Evolutionary conservation across 495 filamentous ascomycete species (phyloP).

Genomic region (Recurvomyces mirabilis): DNA sequence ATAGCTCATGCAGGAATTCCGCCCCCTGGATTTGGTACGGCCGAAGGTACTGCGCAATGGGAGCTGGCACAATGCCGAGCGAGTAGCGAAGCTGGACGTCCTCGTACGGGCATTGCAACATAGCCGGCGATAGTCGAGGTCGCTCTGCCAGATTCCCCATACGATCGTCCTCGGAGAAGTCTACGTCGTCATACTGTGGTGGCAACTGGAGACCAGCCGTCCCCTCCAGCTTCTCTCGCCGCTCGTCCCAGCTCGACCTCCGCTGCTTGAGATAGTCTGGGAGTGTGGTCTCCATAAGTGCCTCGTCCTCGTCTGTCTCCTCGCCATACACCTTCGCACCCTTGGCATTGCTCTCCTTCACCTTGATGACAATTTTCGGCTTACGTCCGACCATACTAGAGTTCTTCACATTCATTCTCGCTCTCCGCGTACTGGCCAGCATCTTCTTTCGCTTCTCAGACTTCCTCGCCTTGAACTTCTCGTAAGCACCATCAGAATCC

Average conservation of each 20-base stretch:
- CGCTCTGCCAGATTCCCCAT: conserved; percentile 52
- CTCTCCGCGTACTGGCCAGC: conserved; percentile 38
- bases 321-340: conserved; percentile 1
- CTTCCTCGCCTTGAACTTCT: conserved; percentile 50
- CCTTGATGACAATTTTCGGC: conserved; percentile 27
- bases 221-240: conserved; percentile 42
- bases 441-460: conserved; percentile 42
- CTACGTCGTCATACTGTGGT: conserved; percentile 66
- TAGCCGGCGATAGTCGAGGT: conserved; percentile 53
- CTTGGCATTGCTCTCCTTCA: conserved; percentile 1
- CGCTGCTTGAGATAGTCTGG: conserved; percentile 49
- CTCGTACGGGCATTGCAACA: conserved; percentile 54
- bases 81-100: conserved; percentile 68
- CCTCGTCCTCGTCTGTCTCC: conserved; percentile 38
- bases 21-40: conserved; percentile 85
- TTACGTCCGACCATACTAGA: conserved; percentile 27
- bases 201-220: conserved; percentile 65
- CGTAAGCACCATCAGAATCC: conserved; percentile 42
- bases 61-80: conserved; percentile 73
- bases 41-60: conserved; percentile 84
- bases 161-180: conserved; percentile 78
- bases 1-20: conserved; percentile 75
- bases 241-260: conserved; percentile 40
- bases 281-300: conserved; percentile 45
- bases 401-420: conserved; percentile 34